Base-by-base conservation (phyloP, 306 rosid genomes). In the Comarum palustre region DNA sequence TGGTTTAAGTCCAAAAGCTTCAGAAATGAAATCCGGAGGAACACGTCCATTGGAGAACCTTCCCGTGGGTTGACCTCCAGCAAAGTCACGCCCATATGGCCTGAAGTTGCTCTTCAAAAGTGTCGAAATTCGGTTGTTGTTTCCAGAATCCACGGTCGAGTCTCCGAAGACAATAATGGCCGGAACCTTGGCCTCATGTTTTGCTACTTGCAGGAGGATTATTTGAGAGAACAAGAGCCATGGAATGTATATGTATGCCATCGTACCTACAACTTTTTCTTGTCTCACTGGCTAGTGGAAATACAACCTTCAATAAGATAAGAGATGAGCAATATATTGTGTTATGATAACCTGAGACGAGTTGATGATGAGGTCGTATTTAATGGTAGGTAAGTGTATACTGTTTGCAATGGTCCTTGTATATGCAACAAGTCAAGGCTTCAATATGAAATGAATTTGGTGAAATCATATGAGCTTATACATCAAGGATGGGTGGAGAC, bases 141-240 rank as follows among this genome's bases (percentile, higher is more conserved):
- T 85, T 0, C 89, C 89, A 1, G 89, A 51, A 66, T 85, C 89
- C 66, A 85, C 89, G 2, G 89, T 10, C 6, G 89, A 85, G 69
- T 85, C 89, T 57, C 89, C 89, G 66, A 85, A 85, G 41, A 85
- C 89, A 15, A 85, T 77, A 13, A 85, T 42, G 16, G 89, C 89
- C 3, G 89, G 85, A 64, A 86, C 71, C 19, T 74, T 77, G 0
- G 76, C 68, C 72, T 24, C 69, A 58, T 11, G 27, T 60, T 14
- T 45, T 29, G 84, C 36, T 10, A 64, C 41, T 20, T 64, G 64
- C 3, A 72, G 45, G 8, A 64, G 39, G 43, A 57, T 32, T 60
- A n/a, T n/a, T n/a, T 25, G 66, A 22, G 69, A 22, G 0, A 55
- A 36, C 14, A 82, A 25, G 29, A 82, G 66, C 76, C 75, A 66